Evolutionary conservation across 768 basidiomycete genomes (phyloP).

Genomic region (Leucocoprinus birnbaumii): DNA sequence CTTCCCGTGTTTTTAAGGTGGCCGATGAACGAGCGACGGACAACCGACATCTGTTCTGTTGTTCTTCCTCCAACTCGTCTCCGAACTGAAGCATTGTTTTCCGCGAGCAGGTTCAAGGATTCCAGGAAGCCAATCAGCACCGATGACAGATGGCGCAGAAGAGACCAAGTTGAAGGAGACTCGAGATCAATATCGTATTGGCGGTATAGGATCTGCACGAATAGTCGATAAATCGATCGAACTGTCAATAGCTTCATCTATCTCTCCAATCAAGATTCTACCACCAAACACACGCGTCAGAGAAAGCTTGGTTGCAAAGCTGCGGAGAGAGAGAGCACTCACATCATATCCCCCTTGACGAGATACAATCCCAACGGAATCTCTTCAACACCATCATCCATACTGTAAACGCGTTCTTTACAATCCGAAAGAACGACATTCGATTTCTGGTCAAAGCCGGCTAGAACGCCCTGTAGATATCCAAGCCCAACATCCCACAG

Average conservation of each 20-base stretch:
- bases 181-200: conserved; percentile 67
- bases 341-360: conserved; percentile 99
- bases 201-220: conserved; percentile 83
- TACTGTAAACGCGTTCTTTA: conserved; percentile 89
- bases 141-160: no score
- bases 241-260: conserved; percentile 80
- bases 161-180: neutral
- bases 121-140: no score
- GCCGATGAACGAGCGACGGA: no score
- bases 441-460: conserved; percentile 92
- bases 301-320: neutral
- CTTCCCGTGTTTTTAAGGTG: no score
- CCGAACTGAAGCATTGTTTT: no score
- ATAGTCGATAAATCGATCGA: conserved; percentile 73
- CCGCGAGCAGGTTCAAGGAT: no score
- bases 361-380: conserved; percentile 93
- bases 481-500: neutral
- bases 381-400: conserved; percentile 93
- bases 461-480: conserved; percentile 70
- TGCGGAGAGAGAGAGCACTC: conserved; percentile 30
- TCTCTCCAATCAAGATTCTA: conserved; percentile 76
- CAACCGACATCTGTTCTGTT: no score
- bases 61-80: no score
- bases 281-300: conserved; percentile 9
- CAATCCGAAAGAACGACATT: conserved; percentile 95